These are phyloP conservation scores for Neurospora sp. DNA, from an alignment of 495 filamentous ascomycete species.

Conservation along the genomic window DNA sequence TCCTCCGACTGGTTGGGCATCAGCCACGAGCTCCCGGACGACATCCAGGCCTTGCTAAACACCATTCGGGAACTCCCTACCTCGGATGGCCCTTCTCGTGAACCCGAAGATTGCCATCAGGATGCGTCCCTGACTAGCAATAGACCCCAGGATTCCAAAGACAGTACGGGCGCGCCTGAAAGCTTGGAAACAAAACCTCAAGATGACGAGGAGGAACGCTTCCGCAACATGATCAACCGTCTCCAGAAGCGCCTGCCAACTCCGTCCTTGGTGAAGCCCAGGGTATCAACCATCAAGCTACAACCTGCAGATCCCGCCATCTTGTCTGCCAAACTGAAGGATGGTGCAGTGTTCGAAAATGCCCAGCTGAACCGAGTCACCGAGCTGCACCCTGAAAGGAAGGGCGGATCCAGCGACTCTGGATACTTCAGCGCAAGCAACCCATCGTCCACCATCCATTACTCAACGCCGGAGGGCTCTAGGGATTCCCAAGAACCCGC, in stretches of 20 bases:
- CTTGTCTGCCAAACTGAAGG: constrained; percentile 12
- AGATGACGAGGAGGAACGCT: constrained; percentile 10
- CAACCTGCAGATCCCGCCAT: constrained; percentile 12
- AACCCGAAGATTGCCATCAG: background rate
- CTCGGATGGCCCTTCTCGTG: background rate
- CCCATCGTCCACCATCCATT: background rate
- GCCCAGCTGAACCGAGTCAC: background rate
- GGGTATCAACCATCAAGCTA: background rate
- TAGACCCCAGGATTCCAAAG: background rate
- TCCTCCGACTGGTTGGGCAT: background rate
- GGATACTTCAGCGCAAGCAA: constrained; percentile 4
- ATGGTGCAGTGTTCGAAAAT: background rate
- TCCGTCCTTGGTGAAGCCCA: background rate
- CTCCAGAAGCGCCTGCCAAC: constrained; percentile 3
- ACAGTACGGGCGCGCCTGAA: background rate
- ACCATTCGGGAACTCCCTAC: background rate
- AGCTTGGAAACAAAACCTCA: background rate
- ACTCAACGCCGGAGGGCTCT: background rate
- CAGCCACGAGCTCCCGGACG: background rate
- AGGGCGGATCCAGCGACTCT: constrained; percentile 8
- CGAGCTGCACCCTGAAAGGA: background rate
- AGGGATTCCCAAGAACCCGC: background rate
- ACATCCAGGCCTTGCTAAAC: constrained; percentile 1
- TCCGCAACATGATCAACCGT: constrained; percentile 13
- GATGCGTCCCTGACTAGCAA: background rate